Conservation (phyloP, 1,284 basidiomycete species). For the Thelephora terrestris region DNA sequence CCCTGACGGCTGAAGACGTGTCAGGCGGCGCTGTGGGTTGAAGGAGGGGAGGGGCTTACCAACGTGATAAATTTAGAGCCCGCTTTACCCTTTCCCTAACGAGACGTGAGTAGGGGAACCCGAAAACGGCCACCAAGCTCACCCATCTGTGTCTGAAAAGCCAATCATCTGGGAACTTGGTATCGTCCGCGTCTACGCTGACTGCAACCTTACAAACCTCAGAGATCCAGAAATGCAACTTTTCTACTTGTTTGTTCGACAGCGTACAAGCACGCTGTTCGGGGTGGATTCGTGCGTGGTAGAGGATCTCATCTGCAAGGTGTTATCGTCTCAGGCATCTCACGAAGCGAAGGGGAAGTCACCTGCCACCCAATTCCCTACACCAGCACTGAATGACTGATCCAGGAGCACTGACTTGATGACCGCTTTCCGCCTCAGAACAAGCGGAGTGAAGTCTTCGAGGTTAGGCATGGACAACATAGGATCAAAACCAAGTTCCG, state of each 20-base stretch:
- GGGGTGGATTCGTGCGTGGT: conserved; percentile 71
- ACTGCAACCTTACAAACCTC: conserved; percentile 60
- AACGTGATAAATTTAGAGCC: conserved; percentile 38
- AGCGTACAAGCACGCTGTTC: conserved; percentile 59
- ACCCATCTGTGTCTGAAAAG: conserved; percentile 68
- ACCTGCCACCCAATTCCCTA: conserved; percentile 84
- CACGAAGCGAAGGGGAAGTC: conserved; percentile 1
- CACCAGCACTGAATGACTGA: conserved; percentile 73
- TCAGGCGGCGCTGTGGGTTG: background rate
- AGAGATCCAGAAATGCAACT: conserved; percentile 46
- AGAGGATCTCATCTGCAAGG: conserved; percentile 62
- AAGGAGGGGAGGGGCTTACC: conserved; percentile 28
- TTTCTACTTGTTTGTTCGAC: conserved; percentile 35
- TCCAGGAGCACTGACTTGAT: conserved; percentile 76
- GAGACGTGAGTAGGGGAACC: conserved; percentile 7
- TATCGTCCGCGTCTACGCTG: conserved; percentile 62
- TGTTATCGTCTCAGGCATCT: background rate
- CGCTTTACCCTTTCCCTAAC: conserved; percentile 66
- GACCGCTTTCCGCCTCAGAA: conserved; percentile 55
- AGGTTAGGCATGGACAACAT: conserved; percentile 62
- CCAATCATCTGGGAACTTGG: conserved; percentile 64
- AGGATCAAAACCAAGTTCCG: conserved; percentile 69
- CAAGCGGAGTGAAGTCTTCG: conserved; percentile 40
- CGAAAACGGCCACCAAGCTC: conserved; percentile 9
- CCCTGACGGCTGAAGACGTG: conserved; percentile 50